Base-by-base conservation (phyloP, 2,329 filamentous ascomycete species). In the Coniochaeta sp. region DNA sequence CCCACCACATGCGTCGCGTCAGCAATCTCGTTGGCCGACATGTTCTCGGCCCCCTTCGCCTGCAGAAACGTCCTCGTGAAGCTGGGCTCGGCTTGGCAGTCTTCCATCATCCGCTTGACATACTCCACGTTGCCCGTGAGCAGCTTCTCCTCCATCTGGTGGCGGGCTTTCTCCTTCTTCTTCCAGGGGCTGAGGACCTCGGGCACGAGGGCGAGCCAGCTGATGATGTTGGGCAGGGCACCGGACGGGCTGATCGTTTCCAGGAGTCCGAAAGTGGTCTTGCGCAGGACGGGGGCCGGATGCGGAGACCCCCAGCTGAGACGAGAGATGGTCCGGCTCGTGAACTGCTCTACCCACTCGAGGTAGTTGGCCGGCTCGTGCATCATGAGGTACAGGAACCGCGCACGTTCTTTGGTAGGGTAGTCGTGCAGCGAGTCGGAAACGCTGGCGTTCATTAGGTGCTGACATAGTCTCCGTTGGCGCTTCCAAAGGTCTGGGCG, bases 401-500 rank as follows among this genome's bases (percentile, higher is more conserved):
- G 68, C 51, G 79, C 73, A 38, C 73, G 67, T 61, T 76, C 73
- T 35, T 63, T 63, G 1, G 66, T 64, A 3, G 73, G 73, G 53
- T 76, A 76, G 12, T 61, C 58, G 57, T 75, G 69, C 5, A 75
- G 61, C 1, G 62, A 64, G 1, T 58, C 61, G n/a, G 65, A 64
- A 12, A 66, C 60, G 18, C 66, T 67, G 35, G 60, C 58, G 26
- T 65, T 60, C 71, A 76, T 75, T 14, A 76, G 60, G 53, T 71
- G 67, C 50, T 70, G 67, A 53, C 68, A 70, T 20, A 74, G 67
- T 60, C 70, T 74, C 7, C 73, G 67, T 57, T 76, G 73, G n/a
- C 72, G 67, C 58, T 70, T 74, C 74, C 74, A 77, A 3, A 66
- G 74, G 5, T 74, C 72, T 73, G 55, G n/a, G n/a, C n/a, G n/a